Percentiles rank a stretch among this genome's conserved stretches.
These are phyloP conservation scores for Colletotrichum noveboracense DNA, from an alignment of 2,329 filamentous ascomycete species.

Conservation along the genomic window DNA sequence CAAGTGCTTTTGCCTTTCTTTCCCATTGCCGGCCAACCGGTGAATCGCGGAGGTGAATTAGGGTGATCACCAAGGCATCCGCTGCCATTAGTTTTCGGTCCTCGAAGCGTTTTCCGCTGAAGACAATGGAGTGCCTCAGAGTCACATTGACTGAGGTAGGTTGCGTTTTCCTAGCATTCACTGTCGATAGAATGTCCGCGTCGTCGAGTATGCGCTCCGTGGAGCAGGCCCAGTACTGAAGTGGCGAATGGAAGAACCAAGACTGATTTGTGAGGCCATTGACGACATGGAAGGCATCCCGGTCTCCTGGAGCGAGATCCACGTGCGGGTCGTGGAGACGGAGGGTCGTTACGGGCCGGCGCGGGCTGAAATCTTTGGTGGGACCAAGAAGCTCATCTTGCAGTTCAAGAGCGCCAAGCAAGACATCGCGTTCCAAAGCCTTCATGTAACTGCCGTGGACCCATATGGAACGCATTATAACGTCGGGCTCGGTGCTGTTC, in stretches of 20 bases:
- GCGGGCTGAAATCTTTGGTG: conserved; percentile 61
- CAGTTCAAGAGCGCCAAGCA: conserved; percentile 70
- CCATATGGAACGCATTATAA: conserved; percentile 85
- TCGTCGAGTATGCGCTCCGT: conserved; percentile 63
- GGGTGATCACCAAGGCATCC: conserved; percentile 79
- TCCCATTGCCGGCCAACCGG: conserved; percentile 72
- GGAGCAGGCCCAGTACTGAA: conserved; percentile 82
- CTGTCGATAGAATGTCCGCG: conserved; percentile 67
- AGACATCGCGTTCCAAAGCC: conserved; percentile 69
- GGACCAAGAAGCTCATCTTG: conserved; percentile 73
- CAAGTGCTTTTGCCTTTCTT: conserved; percentile 58
- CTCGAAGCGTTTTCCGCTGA: conserved; percentile 80
- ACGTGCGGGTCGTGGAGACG: conserved; percentile 30
- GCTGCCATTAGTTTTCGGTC: conserved; percentile 71
- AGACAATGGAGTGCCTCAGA: conserved; percentile 78
- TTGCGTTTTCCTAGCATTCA: conserved; percentile 68
- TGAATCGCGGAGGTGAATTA: conserved; percentile 72
- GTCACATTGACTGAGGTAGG: conserved; percentile 76
- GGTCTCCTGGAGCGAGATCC: conserved; percentile 48
- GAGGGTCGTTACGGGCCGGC: conserved; percentile 25
- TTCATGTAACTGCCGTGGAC: conserved; percentile 83
- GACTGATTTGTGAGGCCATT: conserved; percentile 66
- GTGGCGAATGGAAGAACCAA: conserved; percentile 83
- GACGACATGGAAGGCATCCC: conserved; percentile 62
- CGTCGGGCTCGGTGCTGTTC: conserved; percentile 61